Conservation (phyloP, 805 yeast species). For the Millerago galiae region DNA sequence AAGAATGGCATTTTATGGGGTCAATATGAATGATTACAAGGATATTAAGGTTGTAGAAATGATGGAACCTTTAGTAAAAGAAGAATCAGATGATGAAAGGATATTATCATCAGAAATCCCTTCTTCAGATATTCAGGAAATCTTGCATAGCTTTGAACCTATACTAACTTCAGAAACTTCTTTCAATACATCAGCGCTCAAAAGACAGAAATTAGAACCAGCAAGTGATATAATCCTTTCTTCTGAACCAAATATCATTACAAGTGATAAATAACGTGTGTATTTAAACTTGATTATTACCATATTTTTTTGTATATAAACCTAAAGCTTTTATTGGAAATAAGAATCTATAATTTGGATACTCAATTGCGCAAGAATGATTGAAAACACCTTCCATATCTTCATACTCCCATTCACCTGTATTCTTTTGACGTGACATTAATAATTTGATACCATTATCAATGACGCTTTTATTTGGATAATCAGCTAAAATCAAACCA, state of each 20-base stretch:
- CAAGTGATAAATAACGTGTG: slow-evolving; percentile 1
- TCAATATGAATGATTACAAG: slow-evolving; percentile 5
- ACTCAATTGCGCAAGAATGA: slow-evolving; percentile 90
- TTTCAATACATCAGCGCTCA: not conserved
- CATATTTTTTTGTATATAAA: slow-evolving; percentile 36
- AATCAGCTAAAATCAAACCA: slow-evolving; percentile 72
- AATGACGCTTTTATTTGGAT: slow-evolving; percentile 63
- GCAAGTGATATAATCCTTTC: slow-evolving; percentile 1
- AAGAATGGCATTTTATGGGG: slow-evolving; percentile 6
- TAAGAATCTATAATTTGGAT: slow-evolving; percentile 84
- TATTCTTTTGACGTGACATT: slow-evolving; percentile 55
- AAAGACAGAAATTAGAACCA: slow-evolving; percentile 1
- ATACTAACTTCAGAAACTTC: slow-evolving; percentile 2
- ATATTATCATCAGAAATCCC: slow-evolving; percentile 1
- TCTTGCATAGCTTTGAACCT: not conserved
- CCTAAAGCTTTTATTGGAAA: slow-evolving; percentile 95
- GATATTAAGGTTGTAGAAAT: slow-evolving; percentile 1
- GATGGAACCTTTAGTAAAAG: slow-evolving; percentile 1
- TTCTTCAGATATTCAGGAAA: not conserved
- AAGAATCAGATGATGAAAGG: not conserved
- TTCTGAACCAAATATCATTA: slow-evolving; percentile 11
- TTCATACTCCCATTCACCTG: slow-evolving; percentile 85
- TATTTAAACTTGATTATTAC: not conserved
- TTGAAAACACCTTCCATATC: slow-evolving; percentile 94
- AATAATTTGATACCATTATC: slow-evolving; percentile 57